phyloP scores from a whole-genome alignment of 1,139 yeast genomes.

The Hansenula lynferdii region DNA sequence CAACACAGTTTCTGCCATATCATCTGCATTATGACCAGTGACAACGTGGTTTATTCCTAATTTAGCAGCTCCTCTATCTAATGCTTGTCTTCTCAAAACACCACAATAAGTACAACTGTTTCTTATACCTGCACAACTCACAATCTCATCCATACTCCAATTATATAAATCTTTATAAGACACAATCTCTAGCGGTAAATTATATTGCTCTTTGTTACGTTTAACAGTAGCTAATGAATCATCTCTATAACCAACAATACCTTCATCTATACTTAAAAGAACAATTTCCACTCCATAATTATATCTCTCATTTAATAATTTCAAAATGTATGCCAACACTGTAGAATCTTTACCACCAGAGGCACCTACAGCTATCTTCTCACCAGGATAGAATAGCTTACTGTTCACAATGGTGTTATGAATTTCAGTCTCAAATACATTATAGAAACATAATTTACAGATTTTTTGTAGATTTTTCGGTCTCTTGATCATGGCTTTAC shows the following conservation, averaged over 20 bases:
- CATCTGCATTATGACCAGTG: slow-evolving; percentile 99
- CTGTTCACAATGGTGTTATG: slow-evolving; percentile 81
- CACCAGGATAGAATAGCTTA: slow-evolving; percentile 71
- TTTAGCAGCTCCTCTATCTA: slow-evolving; percentile 94
- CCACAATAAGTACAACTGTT: slow-evolving; percentile 99
- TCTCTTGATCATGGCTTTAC: slow-evolving; percentile 84
- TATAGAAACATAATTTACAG: slow-evolving; percentile 88
- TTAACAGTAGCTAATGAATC: slow-evolving; percentile 96
- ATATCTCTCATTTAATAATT: slow-evolving; percentile 82
- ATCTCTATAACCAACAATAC: slow-evolving; percentile 95
- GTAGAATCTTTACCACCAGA: slow-evolving; percentile 99
- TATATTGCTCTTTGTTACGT: slow-evolving; percentile 83
- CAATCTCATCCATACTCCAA: slow-evolving; percentile 99
- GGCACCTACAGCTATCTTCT: slow-evolving; percentile 93
- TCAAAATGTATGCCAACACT: slow-evolving; percentile 84
- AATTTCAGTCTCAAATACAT: slow-evolving; percentile 91
- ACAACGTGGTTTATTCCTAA: slow-evolving; percentile 86
- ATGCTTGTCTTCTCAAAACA: slow-evolving; percentile 91
- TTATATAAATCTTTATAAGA: slow-evolving; percentile 84
- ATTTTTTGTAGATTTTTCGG: slow-evolving; percentile 90
- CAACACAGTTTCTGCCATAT: slow-evolving; percentile 96
- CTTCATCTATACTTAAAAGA: slow-evolving; percentile 89
- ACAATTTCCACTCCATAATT: slow-evolving; percentile 82
- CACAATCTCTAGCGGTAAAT: slow-evolving; percentile 83
- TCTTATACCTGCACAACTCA: slow-evolving; percentile 88